phyloP scores from a whole-genome alignment of 1,139 yeast genomes.

The Pichia sp. region DNA sequence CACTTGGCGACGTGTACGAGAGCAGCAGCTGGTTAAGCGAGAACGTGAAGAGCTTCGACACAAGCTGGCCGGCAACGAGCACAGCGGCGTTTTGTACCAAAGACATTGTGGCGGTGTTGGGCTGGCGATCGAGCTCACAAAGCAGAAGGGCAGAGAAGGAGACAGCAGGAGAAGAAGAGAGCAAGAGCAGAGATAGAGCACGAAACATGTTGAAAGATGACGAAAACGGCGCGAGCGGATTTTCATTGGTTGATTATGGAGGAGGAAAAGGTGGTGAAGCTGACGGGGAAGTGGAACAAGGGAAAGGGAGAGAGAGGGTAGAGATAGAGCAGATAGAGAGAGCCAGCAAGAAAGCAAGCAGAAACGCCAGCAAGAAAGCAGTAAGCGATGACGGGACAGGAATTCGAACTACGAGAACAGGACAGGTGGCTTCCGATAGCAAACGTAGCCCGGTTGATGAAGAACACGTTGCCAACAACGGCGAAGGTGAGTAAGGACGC shows the following conservation, averaged over 20 bases:
- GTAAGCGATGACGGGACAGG: constrained; percentile 23
- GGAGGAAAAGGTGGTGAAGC: not conserved
- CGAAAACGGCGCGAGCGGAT: not conserved
- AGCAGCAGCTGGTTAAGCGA: constrained; percentile 70
- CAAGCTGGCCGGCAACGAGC: constrained; percentile 65
- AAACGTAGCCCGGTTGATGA: constrained; percentile 89
- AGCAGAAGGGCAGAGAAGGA: no score
- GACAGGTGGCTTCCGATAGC: constrained; percentile 86
- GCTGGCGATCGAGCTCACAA: no score
- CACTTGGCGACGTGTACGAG: constrained; percentile 67
- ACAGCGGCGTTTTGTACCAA: constrained; percentile 37
- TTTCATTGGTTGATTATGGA: constrained; percentile 1
- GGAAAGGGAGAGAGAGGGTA: not conserved
- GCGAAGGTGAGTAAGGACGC: constrained; percentile 96
- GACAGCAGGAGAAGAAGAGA: no score
- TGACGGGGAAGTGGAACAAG: not conserved
- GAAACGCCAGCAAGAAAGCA: not conserved
- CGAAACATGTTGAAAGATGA: constrained; percentile 4
- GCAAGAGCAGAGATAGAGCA: not conserved
- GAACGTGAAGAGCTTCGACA: constrained; percentile 74
- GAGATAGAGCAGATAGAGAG: not conserved
- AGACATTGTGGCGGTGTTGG: constrained; percentile 4
- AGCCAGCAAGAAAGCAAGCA: not conserved
- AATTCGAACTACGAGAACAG: constrained; percentile 64
- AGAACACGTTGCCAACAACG: constrained; percentile 76